Evolutionary conservation across 345 rosid genomes (phyloP).

Genomic region (Heritiera littoralis): DNA sequence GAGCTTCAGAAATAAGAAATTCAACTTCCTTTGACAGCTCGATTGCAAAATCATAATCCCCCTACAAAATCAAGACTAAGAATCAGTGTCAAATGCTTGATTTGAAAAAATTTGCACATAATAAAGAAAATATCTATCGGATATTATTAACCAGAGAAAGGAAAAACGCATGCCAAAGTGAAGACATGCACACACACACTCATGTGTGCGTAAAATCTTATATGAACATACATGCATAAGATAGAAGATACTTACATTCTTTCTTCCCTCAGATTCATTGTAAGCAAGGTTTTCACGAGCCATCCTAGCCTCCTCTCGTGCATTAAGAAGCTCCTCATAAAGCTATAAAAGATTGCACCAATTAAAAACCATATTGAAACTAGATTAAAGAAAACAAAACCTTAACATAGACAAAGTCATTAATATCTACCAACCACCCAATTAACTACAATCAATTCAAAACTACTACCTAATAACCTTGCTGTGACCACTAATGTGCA

Average conservation of each 20-base stretch:
- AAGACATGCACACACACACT: conserved; percentile 5
- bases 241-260: conserved; percentile 35
- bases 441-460: neutral
- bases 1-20: conserved; percentile 53
- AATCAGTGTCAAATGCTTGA: conserved; percentile 22
- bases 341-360: conserved; percentile 43
- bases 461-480: neutral
- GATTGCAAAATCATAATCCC: conserved; percentile 35
- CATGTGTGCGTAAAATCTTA: conserved; percentile 11
- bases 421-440: neutral
- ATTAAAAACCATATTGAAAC: conserved; percentile 8
- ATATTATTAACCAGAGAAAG: neutral
- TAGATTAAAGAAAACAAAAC: conserved; percentile 15
- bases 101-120: neutral
- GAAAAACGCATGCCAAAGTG: neutral
- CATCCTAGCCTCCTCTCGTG: conserved; percentile 57
- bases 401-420: neutral
- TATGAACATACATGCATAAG: conserved; percentile 7
- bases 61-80: conserved; percentile 33
- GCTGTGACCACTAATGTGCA: conserved; percentile 2
- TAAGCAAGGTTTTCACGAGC: conserved; percentile 57
- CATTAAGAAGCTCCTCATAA: conserved; percentile 59
- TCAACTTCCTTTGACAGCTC: conserved; percentile 57
- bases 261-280: conserved; percentile 36
- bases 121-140: neutral